Conservation (phyloP, 73 alveolate genomes). For the Durusdinium trenchii region DNA sequence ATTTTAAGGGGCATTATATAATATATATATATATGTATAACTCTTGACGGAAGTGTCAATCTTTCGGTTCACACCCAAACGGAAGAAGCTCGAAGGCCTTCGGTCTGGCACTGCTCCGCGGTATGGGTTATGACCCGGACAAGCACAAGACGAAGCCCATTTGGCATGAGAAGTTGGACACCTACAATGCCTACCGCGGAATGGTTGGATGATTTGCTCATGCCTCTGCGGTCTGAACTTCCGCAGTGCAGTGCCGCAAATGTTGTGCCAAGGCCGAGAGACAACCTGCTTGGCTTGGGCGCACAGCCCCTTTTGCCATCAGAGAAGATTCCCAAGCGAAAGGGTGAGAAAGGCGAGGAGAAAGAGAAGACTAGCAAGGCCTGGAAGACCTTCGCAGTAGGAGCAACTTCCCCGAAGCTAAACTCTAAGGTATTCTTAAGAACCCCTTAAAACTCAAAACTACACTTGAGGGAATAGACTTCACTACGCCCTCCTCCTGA, state of each 20-base stretch:
- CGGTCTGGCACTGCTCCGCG: conserved; percentile 76
- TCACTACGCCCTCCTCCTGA: no score
- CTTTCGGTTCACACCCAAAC: neutral
- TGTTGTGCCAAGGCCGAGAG: conserved; percentile 34
- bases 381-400: neutral
- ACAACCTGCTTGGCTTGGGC: conserved; percentile 50
- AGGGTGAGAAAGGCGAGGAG: neutral
- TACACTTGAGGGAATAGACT: no score
- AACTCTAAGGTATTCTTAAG: no score
- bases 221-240: neutral
- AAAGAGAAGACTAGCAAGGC: neutral
- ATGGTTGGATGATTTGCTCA: neutral
- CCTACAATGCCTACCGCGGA: neutral
- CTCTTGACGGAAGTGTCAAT: no score
- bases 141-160: conserved; percentile 88
- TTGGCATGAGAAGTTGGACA: conserved; percentile 41
- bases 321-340: conserved; percentile 42
- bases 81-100: neutral
- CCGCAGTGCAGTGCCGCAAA: neutral
- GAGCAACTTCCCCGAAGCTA: no score
- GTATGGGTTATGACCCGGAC: conserved; percentile 90
- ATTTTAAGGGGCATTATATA: no score
- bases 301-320: conserved; percentile 57
- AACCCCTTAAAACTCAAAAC: no score
- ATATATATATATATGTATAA: no score